These are phyloP conservation scores for Termitomyces bulborhizus DNA, from an alignment of 768 basidiomycete genomes.

Conservation along the genomic window DNA sequence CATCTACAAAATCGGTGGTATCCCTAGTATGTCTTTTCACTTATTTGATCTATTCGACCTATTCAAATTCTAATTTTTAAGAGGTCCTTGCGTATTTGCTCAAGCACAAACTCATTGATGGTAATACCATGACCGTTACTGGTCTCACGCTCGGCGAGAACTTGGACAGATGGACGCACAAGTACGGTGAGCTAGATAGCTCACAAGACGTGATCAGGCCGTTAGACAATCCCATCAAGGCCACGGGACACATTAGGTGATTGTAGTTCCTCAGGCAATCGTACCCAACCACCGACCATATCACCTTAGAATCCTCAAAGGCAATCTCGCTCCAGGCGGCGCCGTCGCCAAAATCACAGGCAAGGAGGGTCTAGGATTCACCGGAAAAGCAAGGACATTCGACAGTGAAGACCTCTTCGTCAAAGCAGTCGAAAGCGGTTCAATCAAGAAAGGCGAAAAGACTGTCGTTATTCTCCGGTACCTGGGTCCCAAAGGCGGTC, in stretches of 20 bases:
- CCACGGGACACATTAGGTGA: constrained; percentile 84
- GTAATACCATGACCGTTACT: constrained; percentile 87
- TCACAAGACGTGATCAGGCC: constrained; percentile 86
- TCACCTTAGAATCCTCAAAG: constrained; percentile 71
- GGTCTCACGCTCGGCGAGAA: constrained; percentile 90
- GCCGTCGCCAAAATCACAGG: constrained; percentile 97
- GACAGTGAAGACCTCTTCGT: constrained; percentile 87
- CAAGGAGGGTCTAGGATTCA: constrained; percentile 87
- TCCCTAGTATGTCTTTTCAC: constrained; percentile 64
- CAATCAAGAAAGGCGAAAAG: constrained; percentile 93
- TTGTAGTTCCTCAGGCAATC: constrained; percentile 11
- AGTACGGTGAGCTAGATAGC: constrained; percentile 68
- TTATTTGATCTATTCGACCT: neutral
- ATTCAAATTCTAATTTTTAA: constrained; percentile 20
- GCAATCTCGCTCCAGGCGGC: constrained; percentile 90
- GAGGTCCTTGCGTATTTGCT: constrained; percentile 83
- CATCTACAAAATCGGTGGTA: constrained; percentile 91
- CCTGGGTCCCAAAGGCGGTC: constrained; percentile 95
- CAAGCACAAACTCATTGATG: constrained; percentile 85
- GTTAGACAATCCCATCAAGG: constrained; percentile 81
- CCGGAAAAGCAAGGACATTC: constrained; percentile 89
- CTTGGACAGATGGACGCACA: constrained; percentile 80
- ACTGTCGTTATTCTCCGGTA: constrained; percentile 94
- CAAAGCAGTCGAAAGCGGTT: constrained; percentile 80
- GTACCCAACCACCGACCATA: constrained; percentile 5